Conservation (phyloP, 345 rosid species). For the Eucalyptus curtisii region DNA sequence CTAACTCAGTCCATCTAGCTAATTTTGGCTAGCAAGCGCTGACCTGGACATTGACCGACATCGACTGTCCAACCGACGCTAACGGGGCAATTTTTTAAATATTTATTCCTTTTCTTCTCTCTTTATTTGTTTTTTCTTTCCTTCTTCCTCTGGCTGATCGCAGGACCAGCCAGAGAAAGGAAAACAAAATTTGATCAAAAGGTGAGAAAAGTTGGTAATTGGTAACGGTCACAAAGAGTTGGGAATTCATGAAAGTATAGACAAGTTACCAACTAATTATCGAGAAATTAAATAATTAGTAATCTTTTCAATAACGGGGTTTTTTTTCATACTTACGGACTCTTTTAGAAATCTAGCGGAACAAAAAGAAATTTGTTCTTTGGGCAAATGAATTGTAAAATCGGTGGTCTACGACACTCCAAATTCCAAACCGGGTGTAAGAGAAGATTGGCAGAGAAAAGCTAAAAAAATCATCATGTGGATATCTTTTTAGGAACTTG, state of each 20-base stretch:
- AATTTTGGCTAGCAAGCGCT: too few relatives aligned
- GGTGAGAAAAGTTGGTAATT: not conserved
- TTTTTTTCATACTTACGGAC: not conserved
- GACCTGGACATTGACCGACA: accelerated
- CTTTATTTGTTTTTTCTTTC: too few relatives aligned
- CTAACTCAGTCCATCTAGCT: accelerated
- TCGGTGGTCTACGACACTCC: not conserved
- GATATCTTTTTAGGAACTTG: not conserved
- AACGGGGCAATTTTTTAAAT: accelerated
- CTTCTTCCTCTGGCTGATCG: accelerated
- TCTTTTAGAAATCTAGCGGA: not conserved
- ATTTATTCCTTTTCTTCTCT: too few relatives aligned
- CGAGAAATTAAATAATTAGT: not conserved
- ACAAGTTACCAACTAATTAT: not conserved
- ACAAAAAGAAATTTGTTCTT: not conserved
- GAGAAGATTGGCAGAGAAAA: not conserved
- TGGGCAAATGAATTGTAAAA: not conserved
- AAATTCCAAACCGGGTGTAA: not conserved
- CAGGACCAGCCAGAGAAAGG: accelerated
- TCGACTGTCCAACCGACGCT: accelerated
- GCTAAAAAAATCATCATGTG: not conserved
- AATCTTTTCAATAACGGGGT: not conserved
- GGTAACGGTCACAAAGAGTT: not conserved
- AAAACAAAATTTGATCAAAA: not conserved
- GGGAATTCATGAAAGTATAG: not conserved